These are phyloP conservation scores for Zizania palustris DNA, from an alignment of 202 grass and related monocot genomes.

Conservation along the genomic window DNA sequence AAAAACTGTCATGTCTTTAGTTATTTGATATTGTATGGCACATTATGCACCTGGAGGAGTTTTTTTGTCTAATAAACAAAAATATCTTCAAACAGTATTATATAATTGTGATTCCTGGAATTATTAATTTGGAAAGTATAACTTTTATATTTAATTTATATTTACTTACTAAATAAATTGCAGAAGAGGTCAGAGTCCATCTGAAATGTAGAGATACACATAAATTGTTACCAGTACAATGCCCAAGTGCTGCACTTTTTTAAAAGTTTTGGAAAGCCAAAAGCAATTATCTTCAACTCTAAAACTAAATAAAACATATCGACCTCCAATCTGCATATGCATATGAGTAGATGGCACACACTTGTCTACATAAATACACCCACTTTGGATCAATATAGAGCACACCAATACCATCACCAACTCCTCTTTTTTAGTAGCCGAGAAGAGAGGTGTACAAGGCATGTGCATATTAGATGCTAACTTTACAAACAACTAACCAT, in stretches of 20 bases:
- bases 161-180: slow-evolving; percentile 1
- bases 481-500: slow-evolving; percentile 9
- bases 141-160: neutral
- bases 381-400: neutral
- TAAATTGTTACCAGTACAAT: neutral
- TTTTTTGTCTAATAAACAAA: neutral
- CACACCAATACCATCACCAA: neutral
- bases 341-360: neutral
- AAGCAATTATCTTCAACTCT: neutral
- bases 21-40: slow-evolving; percentile 18
- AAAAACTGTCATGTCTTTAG: neutral
- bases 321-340: neutral
- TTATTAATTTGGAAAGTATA: neutral
- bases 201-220: neutral
- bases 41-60: neutral
- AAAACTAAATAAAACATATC: neutral
- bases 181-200: neutral
- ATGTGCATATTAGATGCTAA: neutral
- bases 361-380: neutral
- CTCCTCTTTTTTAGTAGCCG: neutral
- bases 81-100: slow-evolving; percentile 30
- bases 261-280: neutral
- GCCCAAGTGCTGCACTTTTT: neutral
- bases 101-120: neutral
- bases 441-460: neutral